A percentile compares a stretch with the other conserved stretches of the same genome.
These are phyloP conservation scores for Dictyophora rubrovolvata DNA, from an alignment of 768 basidiomycete genomes.

Conservation along the genomic window DNA sequence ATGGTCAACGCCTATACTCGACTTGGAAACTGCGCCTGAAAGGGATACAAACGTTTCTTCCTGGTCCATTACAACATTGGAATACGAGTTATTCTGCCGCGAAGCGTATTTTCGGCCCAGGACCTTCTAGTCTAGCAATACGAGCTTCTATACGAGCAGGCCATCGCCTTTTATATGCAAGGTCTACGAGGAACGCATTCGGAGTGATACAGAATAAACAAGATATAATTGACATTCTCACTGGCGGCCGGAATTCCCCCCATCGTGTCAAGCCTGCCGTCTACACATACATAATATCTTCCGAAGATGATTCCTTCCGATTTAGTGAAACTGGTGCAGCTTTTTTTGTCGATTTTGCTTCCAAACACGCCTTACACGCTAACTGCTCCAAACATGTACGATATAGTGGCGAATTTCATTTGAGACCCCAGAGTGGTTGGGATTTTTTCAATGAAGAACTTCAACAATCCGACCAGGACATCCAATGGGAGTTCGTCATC, in stretches of 20 bases:
- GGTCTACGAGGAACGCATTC: conserved; percentile 50
- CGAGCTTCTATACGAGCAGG: conserved; percentile 62
- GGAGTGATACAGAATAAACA: conserved; percentile 43
- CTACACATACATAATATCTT: conserved; percentile 77
- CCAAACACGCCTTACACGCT: conserved; percentile 78
- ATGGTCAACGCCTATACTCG: conserved; percentile 56
- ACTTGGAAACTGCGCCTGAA: conserved; percentile 70
- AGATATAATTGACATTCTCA: conserved; percentile 43
- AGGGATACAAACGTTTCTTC: conserved; percentile 49
- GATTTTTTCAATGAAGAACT: conserved; percentile 44
- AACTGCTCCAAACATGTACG: conserved; percentile 59
- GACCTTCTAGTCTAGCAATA: conserved; percentile 51
- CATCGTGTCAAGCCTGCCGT: conserved; percentile 68
- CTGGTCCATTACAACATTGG: conserved; percentile 54
- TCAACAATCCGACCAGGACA: conserved; percentile 34
- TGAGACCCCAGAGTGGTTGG: conserved; percentile 52
- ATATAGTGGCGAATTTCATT: conserved; percentile 75
- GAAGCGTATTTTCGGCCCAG: conserved; percentile 53
- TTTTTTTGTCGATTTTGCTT: conserved; percentile 79
- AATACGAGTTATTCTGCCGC: conserved; percentile 59
- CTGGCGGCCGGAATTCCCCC: conserved; percentile 26
- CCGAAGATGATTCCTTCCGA: conserved; percentile 64
- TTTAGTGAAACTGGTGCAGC: conserved; percentile 84
- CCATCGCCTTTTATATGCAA: conserved; percentile 66
- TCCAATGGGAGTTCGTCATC: conserved; percentile 72